Evolutionary conservation across 225 moss, liverwort and hornwort genomes (phyloP), one percentile per base, ranked within the genome.

Genomic region (Pleurozium schreberi): DNA sequence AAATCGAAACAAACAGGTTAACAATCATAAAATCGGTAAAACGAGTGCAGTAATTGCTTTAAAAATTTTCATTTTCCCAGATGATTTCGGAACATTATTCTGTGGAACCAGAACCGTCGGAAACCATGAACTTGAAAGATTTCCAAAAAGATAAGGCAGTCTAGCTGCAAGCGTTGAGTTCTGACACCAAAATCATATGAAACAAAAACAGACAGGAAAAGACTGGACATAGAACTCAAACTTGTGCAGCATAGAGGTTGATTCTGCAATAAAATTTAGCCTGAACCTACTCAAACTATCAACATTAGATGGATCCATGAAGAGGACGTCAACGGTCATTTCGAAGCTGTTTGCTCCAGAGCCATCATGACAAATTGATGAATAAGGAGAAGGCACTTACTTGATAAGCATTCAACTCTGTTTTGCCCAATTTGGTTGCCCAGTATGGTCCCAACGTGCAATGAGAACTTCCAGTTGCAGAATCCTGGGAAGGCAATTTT

Each of bases 391-490:
- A 85, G 87, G 53, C 36, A 90, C 89, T 59, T 85, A 96, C 98
- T 93, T 98, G 98, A 88, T 93, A 96, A 82, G 96, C 95, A 85
- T 92, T 92, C 61, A 98, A 85, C 75, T 87, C 94, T 33, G 90
- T 88, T 83, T 95, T 97, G 73, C 94, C 95, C 88, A 98, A 90
- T 88, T 95, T 97, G 61, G 88, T 60, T 38, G 93, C 94, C 98
- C 98, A 98, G 89, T 96, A 97, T 68, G 97, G 96, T 82, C 96
- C 98, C 80, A 97, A 92, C 47, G 96, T 93, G 81, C 95, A 96
- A 82, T 96, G 96, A 45, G 96, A 90, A 90, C 98, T 98, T 69
- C 97, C 98, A 58, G 95, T 95, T 71, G 95, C 97, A 75, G 96
- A 91, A 94, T 98, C 98, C 95, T 97, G 94, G 75, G 53, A 65